Base-by-base conservation (phyloP, 768 basidiomycete species). In the Tricholoma saponaceum region DNA sequence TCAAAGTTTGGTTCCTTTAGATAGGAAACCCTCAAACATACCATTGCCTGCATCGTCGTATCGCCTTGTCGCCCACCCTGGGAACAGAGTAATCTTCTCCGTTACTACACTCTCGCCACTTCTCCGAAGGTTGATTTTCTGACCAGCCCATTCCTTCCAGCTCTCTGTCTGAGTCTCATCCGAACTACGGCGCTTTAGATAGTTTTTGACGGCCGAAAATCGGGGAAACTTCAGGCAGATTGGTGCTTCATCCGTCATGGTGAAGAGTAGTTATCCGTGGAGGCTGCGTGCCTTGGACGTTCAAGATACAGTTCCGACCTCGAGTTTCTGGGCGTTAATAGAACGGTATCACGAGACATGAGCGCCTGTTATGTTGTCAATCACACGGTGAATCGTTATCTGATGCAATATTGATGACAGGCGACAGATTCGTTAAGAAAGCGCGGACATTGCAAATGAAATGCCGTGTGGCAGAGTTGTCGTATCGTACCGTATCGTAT, bases 61-160 rank as follows among this genome's bases (percentile, higher is more conserved):
- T 25, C 81, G 71, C 52, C 82, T 75, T 5, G 81, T 79, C 3
- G 90, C 92, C 89, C 90, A 94, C 1, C 92, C 90, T 4, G 92
- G 92, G 70, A 93, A 92, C 22, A 92, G 66, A n/a, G 78, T 75
- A 2, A 89, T 64, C 39, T 76, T 75, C 62, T 88, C 85, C 33
- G 58, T 59, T 25, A 52, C 52, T 6, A 25, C 35, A 20, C 54
- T 60, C 4, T 66, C 60, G 23, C 53, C 54, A n/a, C 60, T 53
- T 67, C 61, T 53, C 66, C 66, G 0, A 18, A 41, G 39, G 5
- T 20, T 41, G 39, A 84, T 74, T 67, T 80, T 87, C 70, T 84
- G 77, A 4, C 81, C 79, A 5, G 85, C 84, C 86, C 87, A 89
- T 23, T 81, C 77, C 52, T 79, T 70, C 85, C 83, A 87, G 35